Percentiles rank a stretch among this genome's conserved stretches.
Evolutionary conservation across 306 rosid species (phyloP).

Genomic region (Inga leiocalycina): DNA sequence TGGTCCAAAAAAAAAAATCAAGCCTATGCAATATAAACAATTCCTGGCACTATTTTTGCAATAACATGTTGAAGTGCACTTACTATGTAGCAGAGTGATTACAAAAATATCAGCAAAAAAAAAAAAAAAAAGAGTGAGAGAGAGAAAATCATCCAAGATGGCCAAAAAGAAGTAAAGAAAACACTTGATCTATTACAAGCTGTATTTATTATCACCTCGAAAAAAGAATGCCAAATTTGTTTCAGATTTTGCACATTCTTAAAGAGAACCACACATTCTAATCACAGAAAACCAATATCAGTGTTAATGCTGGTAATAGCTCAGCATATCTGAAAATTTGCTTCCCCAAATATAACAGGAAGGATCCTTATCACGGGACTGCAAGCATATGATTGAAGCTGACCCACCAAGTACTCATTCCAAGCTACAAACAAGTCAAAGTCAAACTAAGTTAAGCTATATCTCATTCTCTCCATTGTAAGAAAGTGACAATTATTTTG

Average conservation of each 20-base stretch:
- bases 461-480: background rate
- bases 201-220: background rate
- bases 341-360: background rate
- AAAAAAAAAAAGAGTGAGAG: background rate
- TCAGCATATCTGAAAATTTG: background rate
- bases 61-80: background rate
- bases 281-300: background rate
- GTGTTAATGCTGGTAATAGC: background rate
- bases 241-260: background rate
- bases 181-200: background rate
- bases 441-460: background rate
- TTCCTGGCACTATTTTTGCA: background rate
- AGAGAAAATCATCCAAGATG: background rate
- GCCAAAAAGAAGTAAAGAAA: background rate
- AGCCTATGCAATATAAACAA: background rate
- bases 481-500: background rate
- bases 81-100: background rate
- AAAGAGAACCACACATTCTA: background rate
- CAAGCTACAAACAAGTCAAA: background rate
- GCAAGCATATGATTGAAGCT: background rate
- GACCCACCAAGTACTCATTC: background rate
- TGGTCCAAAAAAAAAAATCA: background rate
- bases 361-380: too few relatives aligned
- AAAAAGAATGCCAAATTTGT: background rate
- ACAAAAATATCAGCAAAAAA: background rate